These are phyloP conservation scores for Mycena galericulata DNA, from an alignment of 768 basidiomycete genomes.

Conservation along the genomic window DNA sequence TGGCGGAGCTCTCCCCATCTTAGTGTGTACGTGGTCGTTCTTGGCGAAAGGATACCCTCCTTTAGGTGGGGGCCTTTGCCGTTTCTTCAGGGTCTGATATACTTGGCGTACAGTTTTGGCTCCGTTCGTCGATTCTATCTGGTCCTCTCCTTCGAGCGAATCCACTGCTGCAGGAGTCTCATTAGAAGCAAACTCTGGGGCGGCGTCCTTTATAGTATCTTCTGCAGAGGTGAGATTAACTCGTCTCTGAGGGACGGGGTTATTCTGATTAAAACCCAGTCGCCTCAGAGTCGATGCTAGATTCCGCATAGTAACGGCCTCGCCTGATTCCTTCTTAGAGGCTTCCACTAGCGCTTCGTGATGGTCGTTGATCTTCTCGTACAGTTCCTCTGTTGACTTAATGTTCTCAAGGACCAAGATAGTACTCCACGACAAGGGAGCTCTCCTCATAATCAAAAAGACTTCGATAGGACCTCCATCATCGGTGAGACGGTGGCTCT, in stretches of 20 bases:
- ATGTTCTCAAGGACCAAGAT: constrained; percentile 3
- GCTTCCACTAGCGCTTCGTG: not conserved
- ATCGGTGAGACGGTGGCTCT: too few species aligned
- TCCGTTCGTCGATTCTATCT: not conserved
- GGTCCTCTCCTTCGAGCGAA: not conserved
- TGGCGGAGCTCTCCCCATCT: not conserved
- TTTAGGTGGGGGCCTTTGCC: not conserved
- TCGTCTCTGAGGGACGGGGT: not conserved
- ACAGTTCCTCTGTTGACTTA: not conserved
- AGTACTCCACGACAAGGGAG: not conserved
- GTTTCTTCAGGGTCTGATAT: not conserved
- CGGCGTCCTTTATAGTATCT: not conserved
- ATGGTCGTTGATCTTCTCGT: not conserved
- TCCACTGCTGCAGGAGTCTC: not conserved
- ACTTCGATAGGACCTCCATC: constrained; percentile 7
- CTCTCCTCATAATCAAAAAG: not conserved
- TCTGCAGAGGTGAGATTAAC: not conserved
- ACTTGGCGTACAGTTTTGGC: not conserved
- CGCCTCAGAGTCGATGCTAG: not conserved
- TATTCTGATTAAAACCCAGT: not conserved
- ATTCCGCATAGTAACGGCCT: not conserved
- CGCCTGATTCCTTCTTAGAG: not conserved
- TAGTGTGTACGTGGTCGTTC: constrained; percentile 1
- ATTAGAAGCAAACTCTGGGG: too few species aligned
- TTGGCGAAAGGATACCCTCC: not conserved